Evolutionary conservation across 306 rosid species (phyloP).

Genomic region (Pyrus betulifolia): DNA sequence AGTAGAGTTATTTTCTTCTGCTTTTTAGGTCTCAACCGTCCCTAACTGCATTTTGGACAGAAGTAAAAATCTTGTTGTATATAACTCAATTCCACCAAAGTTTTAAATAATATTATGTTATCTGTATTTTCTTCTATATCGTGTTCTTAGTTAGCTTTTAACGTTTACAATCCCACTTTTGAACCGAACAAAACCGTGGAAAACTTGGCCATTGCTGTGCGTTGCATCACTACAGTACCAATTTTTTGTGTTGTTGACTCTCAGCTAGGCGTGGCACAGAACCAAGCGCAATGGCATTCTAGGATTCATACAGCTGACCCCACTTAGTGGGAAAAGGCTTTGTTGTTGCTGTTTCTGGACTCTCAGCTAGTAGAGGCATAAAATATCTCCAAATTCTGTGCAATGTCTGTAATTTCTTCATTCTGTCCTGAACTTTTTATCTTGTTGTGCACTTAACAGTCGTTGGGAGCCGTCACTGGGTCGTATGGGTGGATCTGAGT

Average conservation of each 20-base stretch:
- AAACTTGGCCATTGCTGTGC: background rate
- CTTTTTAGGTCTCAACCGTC: background rate
- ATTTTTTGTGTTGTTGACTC: background rate
- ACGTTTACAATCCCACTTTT: background rate
- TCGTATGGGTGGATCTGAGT: slow-evolving; percentile 79
- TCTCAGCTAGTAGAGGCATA: slow-evolving; percentile 8
- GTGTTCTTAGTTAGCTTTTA: background rate
- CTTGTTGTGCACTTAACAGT: slow-evolving; percentile 36
- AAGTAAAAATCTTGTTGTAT: background rate
- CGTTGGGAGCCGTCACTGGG: slow-evolving; percentile 90
- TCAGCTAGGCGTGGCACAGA: too few relatives aligned
- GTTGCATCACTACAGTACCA: background rate
- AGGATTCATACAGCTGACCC: too few relatives aligned
- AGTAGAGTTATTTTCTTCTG: background rate
- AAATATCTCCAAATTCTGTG: background rate
- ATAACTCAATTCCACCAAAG: background rate
- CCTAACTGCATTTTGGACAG: background rate
- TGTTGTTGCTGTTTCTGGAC: too few relatives aligned
- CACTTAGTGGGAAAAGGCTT: too few relatives aligned
- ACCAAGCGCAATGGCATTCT: too few relatives aligned
- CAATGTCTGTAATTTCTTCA: background rate
- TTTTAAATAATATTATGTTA: background rate
- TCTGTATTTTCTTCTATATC: background rate
- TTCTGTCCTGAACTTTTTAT: slow-evolving; percentile 13
- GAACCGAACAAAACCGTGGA: background rate